A percentile compares a stretch with the other conserved stretches of the same genome.
Evolutionary conservation across 2,329 filamentous ascomycete genomes (phyloP).

Genomic region (Phaeosphaeria sp.): DNA sequence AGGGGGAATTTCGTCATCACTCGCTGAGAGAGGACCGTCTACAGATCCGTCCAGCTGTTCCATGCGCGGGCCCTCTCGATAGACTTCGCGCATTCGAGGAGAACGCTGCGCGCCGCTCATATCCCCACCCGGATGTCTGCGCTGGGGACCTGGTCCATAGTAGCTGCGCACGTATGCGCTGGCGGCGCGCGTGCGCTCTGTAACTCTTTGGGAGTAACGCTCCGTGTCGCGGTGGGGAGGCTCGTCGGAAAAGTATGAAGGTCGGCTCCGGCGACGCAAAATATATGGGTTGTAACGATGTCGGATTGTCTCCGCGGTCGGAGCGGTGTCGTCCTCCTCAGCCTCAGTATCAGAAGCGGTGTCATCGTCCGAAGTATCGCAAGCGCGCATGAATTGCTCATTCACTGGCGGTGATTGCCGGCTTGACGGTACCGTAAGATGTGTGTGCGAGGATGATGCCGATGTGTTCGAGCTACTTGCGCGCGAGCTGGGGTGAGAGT

Average conservation of each 20-base stretch:
- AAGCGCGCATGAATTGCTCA: slow-evolving; percentile 59
- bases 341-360: slow-evolving; percentile 60
- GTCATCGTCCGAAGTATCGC: slow-evolving; percentile 55
- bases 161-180: slow-evolving; percentile 37
- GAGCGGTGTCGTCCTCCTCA: slow-evolving; percentile 41
- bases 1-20: slow-evolving; percentile 27
- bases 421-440: slow-evolving; percentile 46
- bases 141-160: slow-evolving; percentile 21
- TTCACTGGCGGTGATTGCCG: slow-evolving; percentile 29
- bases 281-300: slow-evolving; percentile 12
- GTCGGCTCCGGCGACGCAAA: slow-evolving; percentile 21
- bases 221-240: slow-evolving; percentile 36
- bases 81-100: not conserved
- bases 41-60: slow-evolving; percentile 24
- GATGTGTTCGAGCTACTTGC: slow-evolving; percentile 56
- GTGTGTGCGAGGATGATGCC: slow-evolving; percentile 44
- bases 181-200: slow-evolving; percentile 35
- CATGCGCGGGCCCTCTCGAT: slow-evolving; percentile 1
- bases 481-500: slow-evolving; percentile 42
- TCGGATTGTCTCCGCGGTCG: slow-evolving; percentile 31
- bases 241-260: slow-evolving; percentile 28
- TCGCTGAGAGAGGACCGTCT: slow-evolving; percentile 23
- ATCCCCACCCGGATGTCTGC: not conserved
- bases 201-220: slow-evolving; percentile 36
- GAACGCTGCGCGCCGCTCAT: slow-evolving; percentile 5